Conservation (phyloP, 1,139 yeast species). For the Magnusiomyces sp. region DNA sequence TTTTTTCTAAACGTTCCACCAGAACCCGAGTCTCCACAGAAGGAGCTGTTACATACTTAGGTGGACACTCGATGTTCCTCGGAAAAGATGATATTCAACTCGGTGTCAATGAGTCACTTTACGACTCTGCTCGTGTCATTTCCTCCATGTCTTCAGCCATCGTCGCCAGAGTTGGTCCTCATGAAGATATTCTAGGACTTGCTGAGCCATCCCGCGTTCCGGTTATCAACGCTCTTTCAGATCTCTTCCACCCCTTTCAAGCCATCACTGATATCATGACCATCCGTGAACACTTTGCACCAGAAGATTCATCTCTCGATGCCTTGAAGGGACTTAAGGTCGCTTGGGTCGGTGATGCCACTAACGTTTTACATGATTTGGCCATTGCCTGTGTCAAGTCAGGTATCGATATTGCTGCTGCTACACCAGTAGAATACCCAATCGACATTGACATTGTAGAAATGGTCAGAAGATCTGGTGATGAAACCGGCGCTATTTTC, state of each 20-base stretch:
- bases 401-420: conserved; percentile 76
- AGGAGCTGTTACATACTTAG: conserved; percentile 89
- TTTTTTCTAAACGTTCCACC: conserved; percentile 87
- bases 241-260: conserved; percentile 87
- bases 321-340: conserved; percentile 57
- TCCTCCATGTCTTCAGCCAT: conserved; percentile 93
- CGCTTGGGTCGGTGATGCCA: conserved; percentile 96
- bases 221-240: conserved; percentile 87
- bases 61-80: conserved; percentile 93
- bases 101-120: conserved; percentile 83
- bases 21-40: conserved; percentile 91
- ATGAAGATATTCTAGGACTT: conserved; percentile 70
- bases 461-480: conserved; percentile 49
- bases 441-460: conserved; percentile 50
- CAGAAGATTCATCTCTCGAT: conserved; percentile 10
- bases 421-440: conserved; percentile 69
- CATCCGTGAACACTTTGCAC: conserved; percentile 65
- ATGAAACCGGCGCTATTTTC: conserved; percentile 45
- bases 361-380: conserved; percentile 89
- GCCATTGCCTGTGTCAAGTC: conserved; percentile 81
- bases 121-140: conserved; percentile 80
- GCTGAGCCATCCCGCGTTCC: conserved; percentile 68
- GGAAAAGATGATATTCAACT: conserved; percentile 95
- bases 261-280: conserved; percentile 88
- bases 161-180: conserved; percentile 89